These are phyloP conservation scores for Colletotrichum tofieldiae DNA, from an alignment of 2,329 filamentous ascomycete species.

Conservation along the genomic window DNA sequence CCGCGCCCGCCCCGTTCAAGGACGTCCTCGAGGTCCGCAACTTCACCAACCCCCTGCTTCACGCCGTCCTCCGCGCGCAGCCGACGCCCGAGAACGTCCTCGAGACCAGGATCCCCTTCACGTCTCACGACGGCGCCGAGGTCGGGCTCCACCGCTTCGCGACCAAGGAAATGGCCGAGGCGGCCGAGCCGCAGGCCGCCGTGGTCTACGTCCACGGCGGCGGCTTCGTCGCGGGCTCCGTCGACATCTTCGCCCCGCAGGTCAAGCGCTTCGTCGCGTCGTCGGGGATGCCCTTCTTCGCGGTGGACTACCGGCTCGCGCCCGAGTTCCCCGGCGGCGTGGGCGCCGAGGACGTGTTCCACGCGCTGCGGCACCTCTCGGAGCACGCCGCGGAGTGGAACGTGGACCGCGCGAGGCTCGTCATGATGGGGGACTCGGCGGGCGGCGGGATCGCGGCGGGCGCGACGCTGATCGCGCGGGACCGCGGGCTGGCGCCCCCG, in stretches of 20 bases:
- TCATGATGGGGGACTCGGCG: conserved; percentile 46
- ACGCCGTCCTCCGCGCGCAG: conserved; percentile 13
- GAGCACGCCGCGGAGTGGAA: conserved; percentile 45
- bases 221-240: conserved; percentile 54
- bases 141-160: conserved; percentile 31
- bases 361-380: conserved; percentile 47
- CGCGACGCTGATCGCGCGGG: conserved; percentile 57
- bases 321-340: conserved; percentile 58
- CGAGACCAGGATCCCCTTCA: conserved; percentile 24
- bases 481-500: conserved; percentile 46
- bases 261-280: conserved; percentile 48
- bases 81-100: conserved; percentile 25
- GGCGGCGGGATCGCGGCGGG: conserved; percentile 46
- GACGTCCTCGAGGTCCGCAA: conserved; percentile 25
- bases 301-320: conserved; percentile 60
- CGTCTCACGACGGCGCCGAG: conserved; percentile 26
- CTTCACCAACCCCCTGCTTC: conserved; percentile 19
- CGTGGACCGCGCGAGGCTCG: conserved; percentile 45
- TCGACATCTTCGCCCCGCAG: conserved; percentile 47
- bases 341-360: conserved; percentile 55
- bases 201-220: conserved; percentile 60
- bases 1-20: conserved; percentile 15
- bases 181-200: conserved; percentile 45
- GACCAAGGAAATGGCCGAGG: conserved; percentile 16
- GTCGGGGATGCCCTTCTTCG: conserved; percentile 54